Evolutionary conservation across 2,329 filamentous ascomycete genomes (phyloP).

Genomic region (Cercospora brassicicola): DNA sequence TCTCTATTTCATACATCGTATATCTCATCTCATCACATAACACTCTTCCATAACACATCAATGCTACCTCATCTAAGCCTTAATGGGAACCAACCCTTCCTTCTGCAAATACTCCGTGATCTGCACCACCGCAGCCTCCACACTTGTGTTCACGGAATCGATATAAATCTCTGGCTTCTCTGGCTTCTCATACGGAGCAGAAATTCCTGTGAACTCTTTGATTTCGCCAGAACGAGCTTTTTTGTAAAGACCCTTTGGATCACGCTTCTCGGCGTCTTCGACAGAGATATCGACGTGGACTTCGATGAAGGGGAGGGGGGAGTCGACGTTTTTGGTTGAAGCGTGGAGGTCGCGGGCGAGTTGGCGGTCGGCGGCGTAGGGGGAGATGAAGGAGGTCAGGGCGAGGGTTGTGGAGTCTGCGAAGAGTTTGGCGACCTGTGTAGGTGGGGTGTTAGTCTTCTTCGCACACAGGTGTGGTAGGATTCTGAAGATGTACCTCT

Average conservation of each 20-base stretch:
- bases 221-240: constrained; percentile 92
- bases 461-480: no score
- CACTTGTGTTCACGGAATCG: constrained; percentile 74
- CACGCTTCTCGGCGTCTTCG: constrained; percentile 87
- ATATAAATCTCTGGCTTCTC: constrained; percentile 83
- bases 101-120: constrained; percentile 78
- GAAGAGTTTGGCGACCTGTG: constrained; percentile 86
- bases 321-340: constrained; percentile 56
- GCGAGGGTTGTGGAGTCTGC: constrained; percentile 84
- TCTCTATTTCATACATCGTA: background rate
- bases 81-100: constrained; percentile 51
- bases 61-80: background rate
- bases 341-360: constrained; percentile 79
- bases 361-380: constrained; percentile 83
- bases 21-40: background rate
- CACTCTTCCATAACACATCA: background rate
- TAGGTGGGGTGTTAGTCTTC: no score
- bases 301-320: constrained; percentile 82
- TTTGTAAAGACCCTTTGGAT: constrained; percentile 97
- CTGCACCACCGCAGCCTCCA: constrained; percentile 83
- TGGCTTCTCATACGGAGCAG: constrained; percentile 90
- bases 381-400: constrained; percentile 95
- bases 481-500: constrained; percentile 53
- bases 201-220: constrained; percentile 95
- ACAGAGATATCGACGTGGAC: constrained; percentile 90